A percentile compares a stretch with the other conserved stretches of the same genome.
Conservation (phyloP, 1,139 yeast genomes). For the Ogataea hybrid region DNA sequence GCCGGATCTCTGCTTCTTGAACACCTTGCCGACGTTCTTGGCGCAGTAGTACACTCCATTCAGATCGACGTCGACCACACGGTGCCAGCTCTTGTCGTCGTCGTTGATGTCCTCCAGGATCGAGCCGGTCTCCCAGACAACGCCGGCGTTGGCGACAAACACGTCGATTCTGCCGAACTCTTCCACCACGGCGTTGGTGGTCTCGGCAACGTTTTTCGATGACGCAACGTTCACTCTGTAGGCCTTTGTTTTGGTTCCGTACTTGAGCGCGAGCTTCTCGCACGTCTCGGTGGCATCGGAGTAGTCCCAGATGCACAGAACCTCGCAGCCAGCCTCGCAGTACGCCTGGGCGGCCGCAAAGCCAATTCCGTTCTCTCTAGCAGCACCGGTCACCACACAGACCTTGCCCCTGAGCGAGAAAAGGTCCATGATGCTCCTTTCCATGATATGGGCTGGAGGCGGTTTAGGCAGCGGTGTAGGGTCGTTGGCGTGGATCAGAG, state of each 20-base stretch:
- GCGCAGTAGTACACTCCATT: conserved; percentile 79
- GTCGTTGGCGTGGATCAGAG: no score
- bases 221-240: conserved; percentile 70
- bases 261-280: no score
- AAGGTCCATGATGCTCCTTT: no score
- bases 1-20: conserved; percentile 70
- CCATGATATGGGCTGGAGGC: no score
- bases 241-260: conserved; percentile 64
- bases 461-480: no score
- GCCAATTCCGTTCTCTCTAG: no score
- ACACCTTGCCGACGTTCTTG: conserved; percentile 66
- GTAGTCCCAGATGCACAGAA: no score
- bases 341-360: no score
- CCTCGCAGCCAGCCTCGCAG: no score
- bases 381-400: no score
- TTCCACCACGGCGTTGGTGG: conserved; percentile 54
- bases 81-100: conserved; percentile 61
- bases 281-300: no score
- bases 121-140: conserved; percentile 80
- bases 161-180: conserved; percentile 81
- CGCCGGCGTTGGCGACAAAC: conserved; percentile 90
- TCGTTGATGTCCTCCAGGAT: conserved; percentile 53
- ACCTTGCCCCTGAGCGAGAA: no score
- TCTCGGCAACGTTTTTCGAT: conserved; percentile 53
- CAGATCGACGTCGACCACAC: conserved; percentile 67